Evolutionary conservation across 2,329 filamentous ascomycete genomes (phyloP).

Genomic region (Rosellinia necatrix): DNA sequence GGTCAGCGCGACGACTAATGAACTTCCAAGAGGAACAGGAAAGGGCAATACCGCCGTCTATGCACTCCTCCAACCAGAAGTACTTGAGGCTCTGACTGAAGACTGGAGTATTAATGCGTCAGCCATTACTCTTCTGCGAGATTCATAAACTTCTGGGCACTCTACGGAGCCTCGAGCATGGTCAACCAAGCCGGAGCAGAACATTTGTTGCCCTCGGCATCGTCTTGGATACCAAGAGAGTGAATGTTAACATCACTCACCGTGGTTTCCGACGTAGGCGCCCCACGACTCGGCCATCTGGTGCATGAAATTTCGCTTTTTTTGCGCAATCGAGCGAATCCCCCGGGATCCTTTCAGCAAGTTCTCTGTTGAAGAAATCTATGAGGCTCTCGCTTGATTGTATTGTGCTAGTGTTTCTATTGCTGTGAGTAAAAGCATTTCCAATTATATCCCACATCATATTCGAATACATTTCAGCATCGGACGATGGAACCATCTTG

Average conservation of each 20-base stretch:
- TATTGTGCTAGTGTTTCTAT: constrained; percentile 57
- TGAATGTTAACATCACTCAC: constrained; percentile 8
- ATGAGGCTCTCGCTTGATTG: constrained; percentile 52
- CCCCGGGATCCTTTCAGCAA: constrained; percentile 53
- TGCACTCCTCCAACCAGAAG: constrained; percentile 79
- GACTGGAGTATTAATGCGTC: constrained; percentile 41
- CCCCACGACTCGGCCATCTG: constrained; percentile 70
- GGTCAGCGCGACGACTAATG: constrained; percentile 30
- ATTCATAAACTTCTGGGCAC: background rate
- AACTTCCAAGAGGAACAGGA: background rate
- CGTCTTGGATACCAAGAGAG: background rate
- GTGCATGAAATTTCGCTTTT: constrained; percentile 50
- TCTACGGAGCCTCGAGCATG: background rate
- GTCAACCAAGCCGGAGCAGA: background rate
- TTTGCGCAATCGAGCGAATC: constrained; percentile 46
- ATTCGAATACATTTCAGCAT: constrained; percentile 53
- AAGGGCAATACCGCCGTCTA: constrained; percentile 64
- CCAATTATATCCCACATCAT: constrained; percentile 72
- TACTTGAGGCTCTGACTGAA: constrained; percentile 71
- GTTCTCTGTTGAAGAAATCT: constrained; percentile 57
- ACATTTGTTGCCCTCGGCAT: background rate
- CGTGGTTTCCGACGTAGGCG: constrained; percentile 68
- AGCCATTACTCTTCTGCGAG: background rate
- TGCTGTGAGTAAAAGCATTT: constrained; percentile 69
- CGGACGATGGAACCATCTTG: constrained; percentile 49